Evolutionary conservation across 768 basidiomycete species (phyloP).

Genomic region (Suillus sp.): DNA sequence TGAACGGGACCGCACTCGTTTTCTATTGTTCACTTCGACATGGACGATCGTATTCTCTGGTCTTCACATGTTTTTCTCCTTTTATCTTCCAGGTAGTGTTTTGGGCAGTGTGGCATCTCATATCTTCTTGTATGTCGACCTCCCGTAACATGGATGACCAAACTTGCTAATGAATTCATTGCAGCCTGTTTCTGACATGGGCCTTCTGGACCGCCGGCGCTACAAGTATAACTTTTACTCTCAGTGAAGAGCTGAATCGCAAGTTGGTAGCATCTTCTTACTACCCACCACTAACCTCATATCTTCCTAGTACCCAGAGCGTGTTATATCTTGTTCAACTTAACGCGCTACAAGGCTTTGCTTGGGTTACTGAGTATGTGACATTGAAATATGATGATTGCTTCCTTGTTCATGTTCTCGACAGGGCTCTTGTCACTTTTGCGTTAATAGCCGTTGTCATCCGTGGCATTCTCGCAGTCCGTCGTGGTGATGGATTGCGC

Average conservation of each 20-base stretch:
- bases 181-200: slow-evolving; percentile 72
- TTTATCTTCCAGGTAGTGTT: slow-evolving; percentile 46
- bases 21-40: slow-evolving; percentile 65
- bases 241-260: slow-evolving; percentile 76
- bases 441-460: slow-evolving; percentile 57
- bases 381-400: not conserved
- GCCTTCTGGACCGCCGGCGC: slow-evolving; percentile 77
- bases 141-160: slow-evolving; percentile 6
- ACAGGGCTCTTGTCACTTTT: slow-evolving; percentile 67
- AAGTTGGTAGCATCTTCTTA: slow-evolving; percentile 38
- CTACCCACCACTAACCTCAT: not conserved
- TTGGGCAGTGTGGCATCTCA: slow-evolving; percentile 66
- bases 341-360: slow-evolving; percentile 73
- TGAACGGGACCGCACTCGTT: slow-evolving; percentile 65
- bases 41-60: slow-evolving; percentile 67
- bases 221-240: slow-evolving; percentile 64
- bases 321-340: slow-evolving; percentile 72
- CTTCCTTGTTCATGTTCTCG: not conserved
- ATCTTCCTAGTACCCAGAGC: slow-evolving; percentile 38
- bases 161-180: slow-evolving; percentile 1
- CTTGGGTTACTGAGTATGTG: slow-evolving; percentile 73
- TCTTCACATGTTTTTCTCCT: slow-evolving; percentile 56
- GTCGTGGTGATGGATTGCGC: slow-evolving; percentile 65
- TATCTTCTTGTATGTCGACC: slow-evolving; percentile 55
- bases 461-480: slow-evolving; percentile 60